A percentile compares a stretch with the other conserved stretches of the same genome.
These are phyloP conservation scores for Pythium plurisporium DNA, from an alignment of 352 stramenopile genomes.

Conservation along the genomic window DNA sequence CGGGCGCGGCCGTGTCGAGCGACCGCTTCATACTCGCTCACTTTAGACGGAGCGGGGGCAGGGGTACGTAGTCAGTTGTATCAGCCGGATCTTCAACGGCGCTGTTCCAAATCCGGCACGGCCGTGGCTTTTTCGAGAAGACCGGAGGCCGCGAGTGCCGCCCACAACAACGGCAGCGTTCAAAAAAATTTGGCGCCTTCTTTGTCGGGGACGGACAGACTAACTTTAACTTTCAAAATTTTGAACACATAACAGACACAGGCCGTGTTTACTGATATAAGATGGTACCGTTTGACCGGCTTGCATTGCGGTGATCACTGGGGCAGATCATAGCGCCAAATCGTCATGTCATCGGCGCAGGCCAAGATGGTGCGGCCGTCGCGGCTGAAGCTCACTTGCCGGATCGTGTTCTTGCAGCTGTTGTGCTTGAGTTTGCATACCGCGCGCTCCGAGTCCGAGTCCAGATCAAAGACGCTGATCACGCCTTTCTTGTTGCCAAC, in stretches of 20 bases:
- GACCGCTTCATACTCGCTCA: slow-evolving; percentile 16
- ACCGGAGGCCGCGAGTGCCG: not conserved
- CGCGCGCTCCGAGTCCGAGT: slow-evolving; percentile 62
- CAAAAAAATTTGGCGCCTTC: slow-evolving; percentile 17
- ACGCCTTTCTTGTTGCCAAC: slow-evolving; percentile 81
- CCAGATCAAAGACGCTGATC: slow-evolving; percentile 75
- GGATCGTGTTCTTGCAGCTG: slow-evolving; percentile 74
- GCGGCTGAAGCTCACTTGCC: slow-evolving; percentile 75
- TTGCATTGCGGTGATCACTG: slow-evolving; percentile 17
- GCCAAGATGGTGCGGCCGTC: slow-evolving; percentile 63
- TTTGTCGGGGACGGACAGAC: slow-evolving; percentile 1
- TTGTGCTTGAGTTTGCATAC: slow-evolving; percentile 69
- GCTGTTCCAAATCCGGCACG: not conserved
- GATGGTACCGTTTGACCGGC: not conserved
- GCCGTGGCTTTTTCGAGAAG: not conserved
- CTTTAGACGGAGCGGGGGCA: too few species aligned
- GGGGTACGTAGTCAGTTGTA: too few species aligned
- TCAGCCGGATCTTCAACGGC: not conserved
- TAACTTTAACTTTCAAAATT: slow-evolving; percentile 27
- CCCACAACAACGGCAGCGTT: not conserved
- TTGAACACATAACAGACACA: slow-evolving; percentile 24
- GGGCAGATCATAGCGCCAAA: slow-evolving; percentile 71
- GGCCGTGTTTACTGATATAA: not conserved
- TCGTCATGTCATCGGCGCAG: slow-evolving; percentile 68
- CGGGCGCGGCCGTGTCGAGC: slow-evolving; percentile 5